phyloP scores from a whole-genome alignment of 2,329 filamentous ascomycete genomes.

The Penicillium sp. region DNA sequence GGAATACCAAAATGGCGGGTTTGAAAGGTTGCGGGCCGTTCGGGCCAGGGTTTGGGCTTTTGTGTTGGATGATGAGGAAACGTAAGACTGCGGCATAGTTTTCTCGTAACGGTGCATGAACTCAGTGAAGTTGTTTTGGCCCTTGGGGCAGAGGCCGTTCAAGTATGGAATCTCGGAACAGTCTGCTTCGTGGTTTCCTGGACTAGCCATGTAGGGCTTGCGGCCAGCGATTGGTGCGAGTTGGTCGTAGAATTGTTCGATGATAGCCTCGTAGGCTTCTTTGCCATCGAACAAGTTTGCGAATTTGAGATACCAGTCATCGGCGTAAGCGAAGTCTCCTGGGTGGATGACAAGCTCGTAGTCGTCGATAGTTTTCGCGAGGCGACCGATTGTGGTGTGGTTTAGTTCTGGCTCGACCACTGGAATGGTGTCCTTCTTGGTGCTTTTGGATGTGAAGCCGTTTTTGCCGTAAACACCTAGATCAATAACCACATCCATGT shows the following conservation, averaged over 20 bases:
- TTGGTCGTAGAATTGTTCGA: conserved; percentile 59
- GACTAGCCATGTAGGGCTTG: conserved; percentile 58
- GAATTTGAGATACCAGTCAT: conserved; percentile 54
- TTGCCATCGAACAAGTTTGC: conserved; percentile 51
- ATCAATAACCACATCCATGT: conserved; percentile 55
- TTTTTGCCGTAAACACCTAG: conserved; percentile 56
- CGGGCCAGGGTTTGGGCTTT: conserved; percentile 48
- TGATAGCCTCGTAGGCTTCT: conserved; percentile 57
- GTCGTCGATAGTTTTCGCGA: conserved; percentile 53
- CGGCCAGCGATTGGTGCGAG: conserved; percentile 54
- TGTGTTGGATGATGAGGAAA: conserved; percentile 48
- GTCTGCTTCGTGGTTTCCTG: conserved; percentile 61
- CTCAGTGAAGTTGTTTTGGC: conserved; percentile 62
- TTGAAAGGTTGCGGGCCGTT: conserved; percentile 47
- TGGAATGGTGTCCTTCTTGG: conserved; percentile 53
- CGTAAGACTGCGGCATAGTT: conserved; percentile 54
- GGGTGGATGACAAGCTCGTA: conserved; percentile 52
- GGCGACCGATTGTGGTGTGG: conserved; percentile 58
- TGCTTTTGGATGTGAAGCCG: conserved; percentile 52
- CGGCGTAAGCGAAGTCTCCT: conserved; percentile 58
- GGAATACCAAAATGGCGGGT: conserved; percentile 61
- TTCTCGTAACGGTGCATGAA: conserved; percentile 57
- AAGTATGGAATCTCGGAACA: conserved; percentile 42
- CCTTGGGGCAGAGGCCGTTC: conserved; percentile 35
- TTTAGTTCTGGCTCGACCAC: conserved; percentile 53